A percentile compares a stretch with the other conserved stretches of the same genome.
Evolutionary conservation across 306 rosid genomes (phyloP).

Genomic region (Castanopsis chinensis): DNA sequence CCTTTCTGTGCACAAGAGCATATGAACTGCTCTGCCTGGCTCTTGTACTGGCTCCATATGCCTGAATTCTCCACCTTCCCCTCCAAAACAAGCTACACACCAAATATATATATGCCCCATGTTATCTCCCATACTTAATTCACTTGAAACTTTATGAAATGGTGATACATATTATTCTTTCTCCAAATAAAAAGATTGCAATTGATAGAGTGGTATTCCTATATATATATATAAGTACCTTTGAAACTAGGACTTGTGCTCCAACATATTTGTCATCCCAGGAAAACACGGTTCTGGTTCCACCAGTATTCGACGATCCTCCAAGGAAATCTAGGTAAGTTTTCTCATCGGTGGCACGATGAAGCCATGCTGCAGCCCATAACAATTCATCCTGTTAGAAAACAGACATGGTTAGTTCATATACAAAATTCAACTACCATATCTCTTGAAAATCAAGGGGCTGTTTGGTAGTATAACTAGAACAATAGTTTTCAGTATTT

Average conservation of each 20-base stretch:
- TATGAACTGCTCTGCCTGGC: conserved; percentile 48
- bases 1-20: conserved; percentile 52
- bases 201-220: neutral
- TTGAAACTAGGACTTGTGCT: conserved; percentile 47
- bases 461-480: too few relatives aligned
- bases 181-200: neutral
- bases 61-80: conserved; percentile 31
- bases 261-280: conserved; percentile 70
- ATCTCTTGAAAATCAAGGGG: too few relatives aligned
- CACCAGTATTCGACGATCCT: conserved; percentile 24
- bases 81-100: conserved; percentile 46
- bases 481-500: too few relatives aligned
- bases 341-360: conserved; percentile 35
- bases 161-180: too few relatives aligned
- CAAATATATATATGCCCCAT: neutral
- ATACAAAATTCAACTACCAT: too few relatives aligned
- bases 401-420: neutral
- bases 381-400: conserved; percentile 47
- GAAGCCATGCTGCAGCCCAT: conserved; percentile 79
- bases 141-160: too few relatives aligned
- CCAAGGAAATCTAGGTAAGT: conserved; percentile 37
- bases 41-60: conserved; percentile 43
- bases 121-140: neutral
- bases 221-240: conserved; percentile 26
- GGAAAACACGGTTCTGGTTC: conserved; percentile 38